Evolutionary conservation across 225 moss, liverwort and hornwort genomes (phyloP), one percentile per base, ranked within the genome.

Genomic region (Ulota crispa): DNA sequence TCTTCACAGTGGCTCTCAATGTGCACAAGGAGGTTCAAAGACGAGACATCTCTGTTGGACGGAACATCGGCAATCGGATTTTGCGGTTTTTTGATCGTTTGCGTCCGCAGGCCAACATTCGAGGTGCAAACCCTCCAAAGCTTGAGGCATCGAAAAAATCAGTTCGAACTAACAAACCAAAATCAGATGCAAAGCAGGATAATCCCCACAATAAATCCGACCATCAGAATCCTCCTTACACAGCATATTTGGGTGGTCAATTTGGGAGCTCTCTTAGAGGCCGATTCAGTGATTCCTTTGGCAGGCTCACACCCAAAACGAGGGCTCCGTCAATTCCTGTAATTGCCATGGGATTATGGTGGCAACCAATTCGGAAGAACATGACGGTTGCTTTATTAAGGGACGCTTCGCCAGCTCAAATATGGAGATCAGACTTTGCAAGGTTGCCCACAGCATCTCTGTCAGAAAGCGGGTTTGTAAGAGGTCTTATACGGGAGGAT

Each of bases 41-140:
- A 75, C 91, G 94, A 78, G 99, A 99, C 80, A 91, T 99, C 64
- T 91, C 94, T 72, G 91, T 92, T 37, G 93, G 99, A 76, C 89
- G 91, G 70, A 99, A 89, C 32, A 82, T 99, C 23, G 92, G 99
- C 15, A 99, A 99, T 77, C 92, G 89, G 68, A 50, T 99, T 20
- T 76, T 99, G 82, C 91, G 99, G 27, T 77, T 93, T 56, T 80
- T 99, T 43, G 99, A 99, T 65, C 94, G 93, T 52, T 82, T 93
- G 82, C 93, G 99, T n/a, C 99, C 99, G 15, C 94, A 96, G 89
- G 99, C 99, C 32, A 94, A 99, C 69, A 99, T 99, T 75, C 88
- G 94, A 80, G 99, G 99, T 37, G 9, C 80, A 43, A 70, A 83
- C 43, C 55, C 86, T 57, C 39, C 79, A 34, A 77, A 80, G 60